Conservation (phyloP, 768 basidiomycete species). For the Auriculariales sp. region DNA sequence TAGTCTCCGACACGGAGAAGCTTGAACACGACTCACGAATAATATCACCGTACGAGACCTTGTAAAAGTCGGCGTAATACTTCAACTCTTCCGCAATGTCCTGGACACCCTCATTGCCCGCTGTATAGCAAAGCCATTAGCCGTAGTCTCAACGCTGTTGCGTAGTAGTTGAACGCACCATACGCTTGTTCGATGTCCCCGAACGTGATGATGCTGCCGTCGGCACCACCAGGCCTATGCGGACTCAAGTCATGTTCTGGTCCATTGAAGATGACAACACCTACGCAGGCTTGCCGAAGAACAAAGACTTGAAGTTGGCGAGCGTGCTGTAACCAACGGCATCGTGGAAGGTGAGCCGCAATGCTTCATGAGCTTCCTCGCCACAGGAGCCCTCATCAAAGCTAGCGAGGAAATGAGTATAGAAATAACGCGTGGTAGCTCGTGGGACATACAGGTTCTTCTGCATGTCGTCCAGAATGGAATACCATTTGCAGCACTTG, state of each 20-base stretch:
- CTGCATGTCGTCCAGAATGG: background rate
- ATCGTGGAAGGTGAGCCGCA: background rate
- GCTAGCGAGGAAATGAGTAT: background rate
- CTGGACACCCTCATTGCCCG: background rate
- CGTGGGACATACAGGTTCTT: background rate
- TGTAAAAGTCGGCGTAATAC: conserved; percentile 6
- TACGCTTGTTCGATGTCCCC: conserved; percentile 7
- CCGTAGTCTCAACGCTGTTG: background rate
- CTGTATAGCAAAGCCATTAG: background rate
- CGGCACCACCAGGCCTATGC: conserved; percentile 2
- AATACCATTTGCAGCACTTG: background rate
- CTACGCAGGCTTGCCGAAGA: background rate
- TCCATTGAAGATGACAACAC: background rate
- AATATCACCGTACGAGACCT: conserved; percentile 3
- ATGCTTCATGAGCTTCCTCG: background rate
- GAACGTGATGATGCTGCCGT: conserved; percentile 11
- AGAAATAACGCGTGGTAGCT: background rate
- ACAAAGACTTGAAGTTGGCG: background rate
- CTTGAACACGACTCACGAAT: conserved; percentile 7
- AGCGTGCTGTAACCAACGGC: background rate
- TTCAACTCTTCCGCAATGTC: background rate
- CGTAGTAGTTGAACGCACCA: conserved; percentile 2
- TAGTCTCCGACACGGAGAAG: conserved; percentile 14
- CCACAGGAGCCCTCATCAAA: background rate
- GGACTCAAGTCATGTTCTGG: background rate